Evolutionary conservation across 75 land plant species (phyloP), one percentile per base, ranked within the genome.

Genomic region (Pinus tabuliformis): DNA sequence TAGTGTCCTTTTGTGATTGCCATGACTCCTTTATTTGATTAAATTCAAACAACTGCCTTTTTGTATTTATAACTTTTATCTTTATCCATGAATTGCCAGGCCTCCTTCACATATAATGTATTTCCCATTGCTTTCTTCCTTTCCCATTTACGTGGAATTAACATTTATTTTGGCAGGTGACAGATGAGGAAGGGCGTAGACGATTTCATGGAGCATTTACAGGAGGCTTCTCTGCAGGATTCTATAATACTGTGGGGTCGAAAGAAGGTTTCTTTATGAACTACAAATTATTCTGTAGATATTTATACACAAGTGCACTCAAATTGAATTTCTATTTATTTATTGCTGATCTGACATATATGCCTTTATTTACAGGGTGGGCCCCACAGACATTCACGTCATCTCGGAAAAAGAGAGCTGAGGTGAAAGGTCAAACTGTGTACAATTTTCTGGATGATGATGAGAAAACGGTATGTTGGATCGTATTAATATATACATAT

Each of bases 151-250:
- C 11, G 54, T 49, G 54, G 54, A 49, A 49, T 49, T 9, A 49
- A 49, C 54, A 49, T 49, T 45, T 49, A 9, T 11, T 11, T 11
- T 9, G 54, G 9, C 54, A 95, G 98, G 98, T 93, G 61, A 83
- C 75, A 78, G 98, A 95, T 83, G 86, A 89, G 73, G 96, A 93
- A 81, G 98, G 98, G 14, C 80, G 98, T 13, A 80, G 92, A 30
- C 75, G 98, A 76, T 93, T 95, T 75, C 98, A 95, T 85, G 98
- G 98, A 16, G 98, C 98, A 28, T 95, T 95, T 81, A 91, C 94
- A 5, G 98, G 98, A 70, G 98, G 98, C 3, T 95, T 91, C 72
- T 95, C 98, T 76, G 98, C 98, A 83, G 98, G 98, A 11, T 93
- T 86, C 63, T 95, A 83, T 82, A 95, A 95, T 76, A 91, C 90